phyloP scores from a whole-genome alignment of 306 rosid species.

The Citrullus amarus region DNA sequence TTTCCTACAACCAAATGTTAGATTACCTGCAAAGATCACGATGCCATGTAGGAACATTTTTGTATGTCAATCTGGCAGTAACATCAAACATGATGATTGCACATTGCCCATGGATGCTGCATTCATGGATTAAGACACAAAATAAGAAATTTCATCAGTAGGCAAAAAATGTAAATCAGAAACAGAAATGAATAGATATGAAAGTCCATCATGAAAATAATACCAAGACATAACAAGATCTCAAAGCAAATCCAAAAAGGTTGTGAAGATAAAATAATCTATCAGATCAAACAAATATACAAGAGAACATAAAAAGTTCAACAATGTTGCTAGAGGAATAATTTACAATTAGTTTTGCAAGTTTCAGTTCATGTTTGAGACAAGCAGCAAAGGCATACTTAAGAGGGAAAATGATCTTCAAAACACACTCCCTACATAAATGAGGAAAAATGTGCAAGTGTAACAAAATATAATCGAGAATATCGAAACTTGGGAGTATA shows the following conservation, averaged over 20 bases:
- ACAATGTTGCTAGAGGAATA: neutral
- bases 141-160: neutral
- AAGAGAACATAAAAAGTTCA: neutral
- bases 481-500: neutral
- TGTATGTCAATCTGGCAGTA: conserved; percentile 61
- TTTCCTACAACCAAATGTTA: neutral
- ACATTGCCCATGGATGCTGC: conserved; percentile 74
- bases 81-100: conserved; percentile 77
- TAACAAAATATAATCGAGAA: neutral
- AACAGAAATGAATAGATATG: too few relatives aligned
- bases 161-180: neutral
- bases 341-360: neutral
- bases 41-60: conserved; percentile 84
- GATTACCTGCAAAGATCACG: conserved; percentile 44
- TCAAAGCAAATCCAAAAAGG: neutral
- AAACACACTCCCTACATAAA: neutral
- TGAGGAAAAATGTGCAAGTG: neutral
- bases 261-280: neutral
- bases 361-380: neutral
- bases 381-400: neutral
- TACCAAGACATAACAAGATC: neutral
- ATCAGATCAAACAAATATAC: neutral
- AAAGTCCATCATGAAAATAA: neutral
- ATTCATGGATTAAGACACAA: neutral
- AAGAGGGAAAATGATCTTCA: too few relatives aligned